phyloP scores from a whole-genome alignment of 352 stramenopile genomes.

The Globisporangium nagaii region DNA sequence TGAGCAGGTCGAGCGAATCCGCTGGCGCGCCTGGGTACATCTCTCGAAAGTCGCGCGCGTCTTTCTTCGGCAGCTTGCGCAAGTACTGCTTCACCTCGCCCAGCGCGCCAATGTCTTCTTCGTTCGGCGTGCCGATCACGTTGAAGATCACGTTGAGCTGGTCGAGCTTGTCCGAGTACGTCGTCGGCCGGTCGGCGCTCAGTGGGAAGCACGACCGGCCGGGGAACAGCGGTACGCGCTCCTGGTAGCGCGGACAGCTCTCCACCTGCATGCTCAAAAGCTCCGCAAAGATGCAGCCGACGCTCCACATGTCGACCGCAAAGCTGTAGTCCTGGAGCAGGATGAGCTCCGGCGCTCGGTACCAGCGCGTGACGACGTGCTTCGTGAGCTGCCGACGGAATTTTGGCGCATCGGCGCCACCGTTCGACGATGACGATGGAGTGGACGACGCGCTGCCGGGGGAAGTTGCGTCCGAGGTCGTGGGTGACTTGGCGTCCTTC shows the following conservation, averaged over 20 bases:
- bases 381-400: constrained; percentile 93
- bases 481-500: constrained; percentile 75
- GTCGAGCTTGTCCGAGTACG: constrained; percentile 85
- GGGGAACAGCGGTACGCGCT: constrained; percentile 80
- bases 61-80: constrained; percentile 80
- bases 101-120: constrained; percentile 83
- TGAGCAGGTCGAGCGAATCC: constrained; percentile 81
- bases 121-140: constrained; percentile 91
- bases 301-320: constrained; percentile 98
- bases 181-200: constrained; percentile 75
- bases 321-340: constrained; percentile 95
- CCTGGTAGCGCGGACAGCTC: constrained; percentile 80
- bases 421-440: constrained; percentile 44
- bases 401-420: constrained; percentile 42
- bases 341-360: constrained; percentile 95
- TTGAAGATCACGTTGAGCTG: constrained; percentile 96
- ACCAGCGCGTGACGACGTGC: constrained; percentile 98
- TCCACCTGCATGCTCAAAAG: constrained; percentile 86
- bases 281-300: constrained; percentile 94
- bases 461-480: constrained; percentile 60
- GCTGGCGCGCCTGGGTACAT: constrained; percentile 80
- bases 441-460: constrained; percentile 64
- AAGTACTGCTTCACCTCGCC: constrained; percentile 85
- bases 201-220: constrained; percentile 83
- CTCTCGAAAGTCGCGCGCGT: constrained; percentile 67